Evolutionary conservation across 129 eudicot species (phyloP), one percentile per base, ranked within the genome.

Genomic region (Heracleum sosnowskyi): DNA sequence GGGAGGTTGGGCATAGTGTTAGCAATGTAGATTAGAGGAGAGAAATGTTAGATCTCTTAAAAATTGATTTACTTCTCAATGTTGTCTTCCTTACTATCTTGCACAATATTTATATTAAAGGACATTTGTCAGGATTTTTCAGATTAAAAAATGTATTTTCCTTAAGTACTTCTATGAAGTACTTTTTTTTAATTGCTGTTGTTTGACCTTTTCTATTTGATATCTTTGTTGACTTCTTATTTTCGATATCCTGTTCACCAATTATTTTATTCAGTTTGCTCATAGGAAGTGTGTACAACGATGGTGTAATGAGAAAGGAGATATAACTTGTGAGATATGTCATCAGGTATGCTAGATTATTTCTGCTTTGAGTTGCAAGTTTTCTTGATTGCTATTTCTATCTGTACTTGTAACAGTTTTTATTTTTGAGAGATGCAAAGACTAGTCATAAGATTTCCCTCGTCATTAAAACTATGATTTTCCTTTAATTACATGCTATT

Each of bases 281-380:
- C 79, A 77, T 55, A 77, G 70, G 79, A 77, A 77, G 34, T 77
- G 79, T 39, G 47, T 77, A 2, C 71, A 77, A 36, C 79, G 71
- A 24, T 77, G 79, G 79, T 60, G 70, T n/a, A 24, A 24, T 39
- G 79, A 77, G 72, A 77, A 77, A 39, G 44, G 71, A n/a, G 49
- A 57, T 39, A 77, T 37, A 9, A 53, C 37, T n/a, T 77, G 79
- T 57, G 79, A 77, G 33, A 77, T 77, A 37, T 77, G 79, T n/a
- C 51, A 77, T 60, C 79, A 60, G 51, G 78, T 75, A 49, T 10
- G 78, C 74, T 41, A 29, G 5, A 60, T 60, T 0, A 31, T 69
- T 34, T 4, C 3, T 69, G 2, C 24, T 69, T 34, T 18, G 42
- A 0, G 74, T 69, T 12, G 73, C 40, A 33, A 16, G 39, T 29